Conservation (phyloP, 2,329 filamentous ascomycete species). For the Hirsutella rhossiliensis region DNA sequence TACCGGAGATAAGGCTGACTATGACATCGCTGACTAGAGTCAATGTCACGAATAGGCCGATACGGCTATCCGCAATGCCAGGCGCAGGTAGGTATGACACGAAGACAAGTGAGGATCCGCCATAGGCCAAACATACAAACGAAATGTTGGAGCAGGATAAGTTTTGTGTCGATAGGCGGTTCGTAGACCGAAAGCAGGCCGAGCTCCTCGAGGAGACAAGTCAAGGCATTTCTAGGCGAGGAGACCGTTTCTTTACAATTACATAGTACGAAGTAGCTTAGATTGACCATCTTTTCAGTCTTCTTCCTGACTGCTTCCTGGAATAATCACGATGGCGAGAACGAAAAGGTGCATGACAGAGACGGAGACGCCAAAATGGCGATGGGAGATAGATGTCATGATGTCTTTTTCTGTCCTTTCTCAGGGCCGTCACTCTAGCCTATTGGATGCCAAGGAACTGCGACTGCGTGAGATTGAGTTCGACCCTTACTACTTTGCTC, state of each 20-base stretch:
- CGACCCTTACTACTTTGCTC: constrained; percentile 33
- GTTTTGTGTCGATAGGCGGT: not conserved
- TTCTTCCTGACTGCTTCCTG: too few species aligned
- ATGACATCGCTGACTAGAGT: not conserved
- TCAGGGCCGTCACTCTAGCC: too few species aligned
- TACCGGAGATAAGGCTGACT: not conserved
- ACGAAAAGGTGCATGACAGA: too few species aligned
- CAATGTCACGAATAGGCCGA: not conserved
- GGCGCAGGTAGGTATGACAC: not conserved
- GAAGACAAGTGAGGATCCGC: not conserved
- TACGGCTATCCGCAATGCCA: not conserved
- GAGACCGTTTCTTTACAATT: too few species aligned
- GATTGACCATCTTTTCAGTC: too few species aligned
- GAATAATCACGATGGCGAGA: too few species aligned
- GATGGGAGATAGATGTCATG: too few species aligned
- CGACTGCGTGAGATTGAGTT: constrained; percentile 27
- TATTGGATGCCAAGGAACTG: constrained; percentile 27
- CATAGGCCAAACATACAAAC: not conserved
- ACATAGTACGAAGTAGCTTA: too few species aligned
- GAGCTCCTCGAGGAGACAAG: not conserved
- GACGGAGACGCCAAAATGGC: too few species aligned
- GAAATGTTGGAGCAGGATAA: not conserved
- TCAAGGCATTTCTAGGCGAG: not conserved
- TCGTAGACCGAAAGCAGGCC: not conserved
- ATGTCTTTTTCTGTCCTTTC: too few species aligned